Evolutionary conservation across 2,329 filamentous ascomycete species (phyloP), one percentile per base, ranked within the genome.

Genomic region (Verticillium longisporum): DNA sequence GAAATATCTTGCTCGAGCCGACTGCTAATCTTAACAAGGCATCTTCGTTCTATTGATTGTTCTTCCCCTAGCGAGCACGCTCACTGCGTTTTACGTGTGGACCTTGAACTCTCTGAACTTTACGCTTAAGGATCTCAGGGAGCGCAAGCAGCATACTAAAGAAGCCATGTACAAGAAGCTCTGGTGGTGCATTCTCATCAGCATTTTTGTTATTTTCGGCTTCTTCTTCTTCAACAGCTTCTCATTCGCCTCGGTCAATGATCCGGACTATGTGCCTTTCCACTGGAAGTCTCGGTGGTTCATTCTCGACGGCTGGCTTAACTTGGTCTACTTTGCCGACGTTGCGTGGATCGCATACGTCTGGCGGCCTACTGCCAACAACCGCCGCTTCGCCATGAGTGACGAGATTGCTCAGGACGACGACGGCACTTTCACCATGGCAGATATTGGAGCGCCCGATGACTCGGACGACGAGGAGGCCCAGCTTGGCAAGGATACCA

Each of bases 171-270:
- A 98, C 78, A 93, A 90, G 78, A 96, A 96, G 74, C 86, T 99
- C 14, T 99, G 96, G 93, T 99, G 93, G 93, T 94, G 92, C 73
- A 97, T 99, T 63, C 82, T 99, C 55, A 81, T 86, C 65, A 96
- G 90, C 73, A 96, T 99, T 72, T 78, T 98, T 57, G 91, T 98
- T 68, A 97, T 98, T 68, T 99, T 99, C 69, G 92, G 83, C 61
- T 99, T 99, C 80, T 97, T 99, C 82, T 98, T 99, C 80, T 88
- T 98, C 80, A 98, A 97, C 80, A 96, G 91, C 68, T 92, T 97
- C 75, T 92, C 91, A 0, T 97, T 99, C 73, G 94, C 93, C 57
- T 93, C 92, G 13, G 87, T 88, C 56, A 85, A 84, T 56, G 89
- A 93, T 65, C 91, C 91, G 0, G 90, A 96, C 73, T 99, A 96